Evolutionary conservation across 2,329 filamentous ascomycete genomes (phyloP), one percentile per base, ranked within the genome.

Genomic region (Colletotrichum sp.): DNA sequence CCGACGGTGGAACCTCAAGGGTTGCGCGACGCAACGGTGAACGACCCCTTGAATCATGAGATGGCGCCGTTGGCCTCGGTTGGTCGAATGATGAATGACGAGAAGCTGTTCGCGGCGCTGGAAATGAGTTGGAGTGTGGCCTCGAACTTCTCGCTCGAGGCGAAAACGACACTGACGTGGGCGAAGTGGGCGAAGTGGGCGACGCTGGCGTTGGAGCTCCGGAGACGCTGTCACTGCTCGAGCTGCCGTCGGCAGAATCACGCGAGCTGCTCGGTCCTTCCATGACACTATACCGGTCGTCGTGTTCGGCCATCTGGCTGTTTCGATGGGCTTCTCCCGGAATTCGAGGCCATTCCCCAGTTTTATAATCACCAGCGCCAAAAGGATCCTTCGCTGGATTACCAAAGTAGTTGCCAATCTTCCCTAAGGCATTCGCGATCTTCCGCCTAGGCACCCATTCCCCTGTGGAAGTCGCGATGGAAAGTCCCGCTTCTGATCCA

Each of bases 261-360:
- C 80, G 8, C 76, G 78, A 84, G 43, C 43, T 33, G 31, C 81
- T 18, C 79, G 79, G 12, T 70, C 76, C 6, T 15, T 58, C 63
- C 65, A 67, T 59, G 8, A 75, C 78, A 51, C 85, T 86, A 70
- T 86, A 90, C 6, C 78, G 77, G 34, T 83, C 80, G 59, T 83
- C 31, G 87, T 85, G 63, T 5, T 81, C 76, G 21, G 74, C 66
- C 2, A 90, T 77, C 1, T 79, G 76, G 1, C 76, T 78, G 61
- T 90, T 90, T 34, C 88, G 84, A 4, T 80, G 73, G 2, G 74
- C 77, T 75, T 92, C 90, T 3, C 89, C 90, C 1, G 90, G 90
- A 1, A 90, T 83, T 68, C 87, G 85, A 0, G 90, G 90, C 62
- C 87, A 92, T n/a, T 84, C 82, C 12, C 86, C 85, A 4, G 79